Percentiles rank a stretch among this genome's conserved stretches.
phyloP scores from a whole-genome alignment of 2,329 filamentous ascomycete genomes.

The Helotiales sp. region DNA sequence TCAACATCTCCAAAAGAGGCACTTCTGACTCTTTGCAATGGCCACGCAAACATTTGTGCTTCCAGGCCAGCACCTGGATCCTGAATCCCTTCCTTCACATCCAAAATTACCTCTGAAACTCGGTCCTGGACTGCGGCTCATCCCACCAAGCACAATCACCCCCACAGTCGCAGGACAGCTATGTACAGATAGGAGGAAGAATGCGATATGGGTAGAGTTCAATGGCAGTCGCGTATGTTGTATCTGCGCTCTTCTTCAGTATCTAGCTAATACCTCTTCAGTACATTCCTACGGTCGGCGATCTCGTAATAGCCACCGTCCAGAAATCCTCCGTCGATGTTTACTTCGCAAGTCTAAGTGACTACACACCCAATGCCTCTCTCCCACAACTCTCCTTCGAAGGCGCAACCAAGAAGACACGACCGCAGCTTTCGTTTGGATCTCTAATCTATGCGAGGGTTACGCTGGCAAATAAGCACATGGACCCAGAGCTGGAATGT shows the following conservation, averaged over 20 bases:
- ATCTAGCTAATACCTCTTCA: conserved; percentile 46
- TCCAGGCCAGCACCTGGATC: conserved; percentile 78
- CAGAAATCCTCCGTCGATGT: conserved; percentile 75
- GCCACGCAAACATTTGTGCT: conserved; percentile 67
- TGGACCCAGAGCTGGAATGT: conserved; percentile 90
- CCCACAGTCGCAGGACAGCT: conserved; percentile 71
- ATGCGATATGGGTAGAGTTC: conserved; percentile 77
- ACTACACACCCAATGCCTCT: conserved; percentile 66
- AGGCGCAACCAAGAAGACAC: conserved; percentile 87
- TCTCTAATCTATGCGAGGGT: conserved; percentile 90
- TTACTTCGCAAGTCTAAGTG: conserved; percentile 79
- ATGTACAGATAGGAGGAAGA: conserved; percentile 72
- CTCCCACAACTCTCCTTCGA: conserved; percentile 93
- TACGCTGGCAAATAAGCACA: conserved; percentile 75
- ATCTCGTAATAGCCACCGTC: conserved; percentile 88
- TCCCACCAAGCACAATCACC: conserved; percentile 75
- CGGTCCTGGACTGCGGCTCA: conserved; percentile 82
- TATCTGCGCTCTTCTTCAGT: neutral
- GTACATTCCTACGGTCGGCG: conserved; percentile 80
- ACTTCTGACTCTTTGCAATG: conserved; percentile 21
- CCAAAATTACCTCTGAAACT: conserved; percentile 75
- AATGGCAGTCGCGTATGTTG: conserved; percentile 68
- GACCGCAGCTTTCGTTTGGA: conserved; percentile 75
- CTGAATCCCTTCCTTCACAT: conserved; percentile 68
- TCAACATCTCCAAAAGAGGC: conserved; percentile 11